These are phyloP conservation scores for Leucosporidium scottii DNA, from an alignment of 768 basidiomycete species.

Conservation along the genomic window DNA sequence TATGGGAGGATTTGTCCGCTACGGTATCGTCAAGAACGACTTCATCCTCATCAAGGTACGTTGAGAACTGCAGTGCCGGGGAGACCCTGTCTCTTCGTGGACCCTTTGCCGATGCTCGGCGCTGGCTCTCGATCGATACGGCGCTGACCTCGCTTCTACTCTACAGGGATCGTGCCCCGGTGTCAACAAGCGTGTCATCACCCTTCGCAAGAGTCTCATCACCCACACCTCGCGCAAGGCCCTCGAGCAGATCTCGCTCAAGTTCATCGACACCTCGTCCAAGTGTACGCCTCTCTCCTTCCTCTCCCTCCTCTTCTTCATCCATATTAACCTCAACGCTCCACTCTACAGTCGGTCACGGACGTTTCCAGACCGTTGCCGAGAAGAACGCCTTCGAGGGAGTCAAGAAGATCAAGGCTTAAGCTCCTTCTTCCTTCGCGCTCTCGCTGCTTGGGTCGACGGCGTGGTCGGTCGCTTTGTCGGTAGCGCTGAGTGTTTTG, in stretches of 20 bases:
- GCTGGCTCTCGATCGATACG: neutral
- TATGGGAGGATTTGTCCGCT: slow-evolving; percentile 98
- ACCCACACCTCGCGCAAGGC: slow-evolving; percentile 90
- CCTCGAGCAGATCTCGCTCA: slow-evolving; percentile 95
- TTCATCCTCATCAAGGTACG: slow-evolving; percentile 79
- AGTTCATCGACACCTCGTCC: slow-evolving; percentile 97
- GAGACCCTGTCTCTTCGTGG: no score
- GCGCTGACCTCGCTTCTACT: neutral
- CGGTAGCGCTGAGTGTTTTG: no score
- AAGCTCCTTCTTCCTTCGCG: no score
- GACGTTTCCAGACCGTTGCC: slow-evolving; percentile 91
- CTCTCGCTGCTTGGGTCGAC: no score
- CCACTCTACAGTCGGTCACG: slow-evolving; percentile 54
- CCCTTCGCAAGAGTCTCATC: slow-evolving; percentile 94
- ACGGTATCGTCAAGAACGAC: slow-evolving; percentile 98
- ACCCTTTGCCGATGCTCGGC: neutral
- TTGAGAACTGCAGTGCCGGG: no score
- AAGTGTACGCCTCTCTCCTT: slow-evolving; percentile 75
- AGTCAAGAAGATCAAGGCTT: slow-evolving; percentile 44
- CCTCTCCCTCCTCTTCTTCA: neutral
- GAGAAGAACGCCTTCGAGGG: slow-evolving; percentile 88
- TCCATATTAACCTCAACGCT: no score
- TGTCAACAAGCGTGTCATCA: slow-evolving; percentile 96
- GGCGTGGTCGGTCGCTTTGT: no score
- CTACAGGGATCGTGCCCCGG: slow-evolving; percentile 74